Evolutionary conservation across 148 eudicot species (phyloP), one percentile per base, ranked within the genome.

Genomic region (Nepenthes mirabilis): DNA sequence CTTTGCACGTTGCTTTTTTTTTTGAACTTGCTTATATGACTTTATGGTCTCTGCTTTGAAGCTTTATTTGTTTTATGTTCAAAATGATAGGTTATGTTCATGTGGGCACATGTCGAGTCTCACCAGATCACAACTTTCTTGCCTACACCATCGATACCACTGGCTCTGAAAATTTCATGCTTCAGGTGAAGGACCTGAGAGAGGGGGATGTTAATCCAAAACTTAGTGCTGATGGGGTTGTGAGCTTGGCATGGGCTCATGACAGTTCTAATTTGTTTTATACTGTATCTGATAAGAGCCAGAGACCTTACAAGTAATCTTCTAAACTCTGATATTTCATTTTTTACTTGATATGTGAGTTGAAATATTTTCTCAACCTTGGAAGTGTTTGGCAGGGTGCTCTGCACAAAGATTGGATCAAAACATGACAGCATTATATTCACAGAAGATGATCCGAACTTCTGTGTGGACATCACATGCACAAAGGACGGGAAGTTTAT

Each of bases 401-500:
- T 72, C 57, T 81, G 80, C 76, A 74, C 70, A 72, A 65, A 79
- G 66, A 36, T 93, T 68, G 80, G 79, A 58, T 76, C 89, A 56
- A 68, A 72, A 64, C 69, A 64, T 63, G 83, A 81, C 56, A 67
- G 53, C 58, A 53, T 69, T 59, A 66, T 93, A 63, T 83, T 80
- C 78, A 76, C 75, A 40, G 99, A 93, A 77, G 72, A 68, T 49
- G 91, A 93, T 78, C 70, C 95, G 37, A 77, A 85, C 59, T 93
- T 79, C 71, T 89, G 96, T 68, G 82, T 93, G 61, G 99, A 93
- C 72, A 86, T 93, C 37, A 79, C 91, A 55, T 80, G 89, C 75
- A 89, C 97, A 56, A 93, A 93, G 78, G 99, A 93, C 81, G 89
- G 95, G 55, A 89, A 80, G 63, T 93, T 86, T 74, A 77, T 93